Evolutionary conservation across 208 protist genomes (phyloP).

Genomic region (Crithidia thermophila): DNA sequence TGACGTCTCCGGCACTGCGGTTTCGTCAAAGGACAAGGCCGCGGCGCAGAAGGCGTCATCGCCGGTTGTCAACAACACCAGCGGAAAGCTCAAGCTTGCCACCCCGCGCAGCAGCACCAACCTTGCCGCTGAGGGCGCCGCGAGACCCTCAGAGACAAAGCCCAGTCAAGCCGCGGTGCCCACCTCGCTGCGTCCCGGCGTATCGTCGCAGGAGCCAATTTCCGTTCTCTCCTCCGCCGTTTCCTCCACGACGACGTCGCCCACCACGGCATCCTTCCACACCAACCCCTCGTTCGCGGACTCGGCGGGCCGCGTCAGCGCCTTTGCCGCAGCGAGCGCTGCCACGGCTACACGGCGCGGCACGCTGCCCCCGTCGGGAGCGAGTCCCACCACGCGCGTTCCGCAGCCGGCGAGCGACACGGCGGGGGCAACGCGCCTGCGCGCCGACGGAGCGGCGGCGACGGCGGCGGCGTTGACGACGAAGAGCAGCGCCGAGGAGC

Average conservation of each 20-base stretch:
- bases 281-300: conserved; percentile 15
- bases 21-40: neutral
- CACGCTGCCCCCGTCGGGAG: neutral
- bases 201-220: conserved; percentile 1
- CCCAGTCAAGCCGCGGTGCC: neutral
- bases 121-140: neutral
- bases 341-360: neutral
- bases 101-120: neutral
- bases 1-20: neutral
- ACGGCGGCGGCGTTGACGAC: neutral
- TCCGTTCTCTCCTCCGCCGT: conserved; percentile 8
- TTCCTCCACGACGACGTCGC: conserved; percentile 21
- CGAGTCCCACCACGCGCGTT: neutral
- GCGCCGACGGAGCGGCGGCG: neutral
- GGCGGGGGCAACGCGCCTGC: neutral
- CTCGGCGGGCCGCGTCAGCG: neutral
- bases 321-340: neutral
- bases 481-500: conserved; percentile 11
- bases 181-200: neutral
- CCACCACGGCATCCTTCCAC: conserved; percentile 18
- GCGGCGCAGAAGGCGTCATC: neutral
- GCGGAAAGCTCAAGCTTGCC: conserved; percentile 7
- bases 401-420: neutral
- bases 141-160: neutral
- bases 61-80: conserved; percentile 2